Percentiles rank a stretch among this genome's conserved stretches.
These are phyloP conservation scores for Yarrowia sp. DNA, from an alignment of 805 yeast genomes.

Conservation along the genomic window DNA sequence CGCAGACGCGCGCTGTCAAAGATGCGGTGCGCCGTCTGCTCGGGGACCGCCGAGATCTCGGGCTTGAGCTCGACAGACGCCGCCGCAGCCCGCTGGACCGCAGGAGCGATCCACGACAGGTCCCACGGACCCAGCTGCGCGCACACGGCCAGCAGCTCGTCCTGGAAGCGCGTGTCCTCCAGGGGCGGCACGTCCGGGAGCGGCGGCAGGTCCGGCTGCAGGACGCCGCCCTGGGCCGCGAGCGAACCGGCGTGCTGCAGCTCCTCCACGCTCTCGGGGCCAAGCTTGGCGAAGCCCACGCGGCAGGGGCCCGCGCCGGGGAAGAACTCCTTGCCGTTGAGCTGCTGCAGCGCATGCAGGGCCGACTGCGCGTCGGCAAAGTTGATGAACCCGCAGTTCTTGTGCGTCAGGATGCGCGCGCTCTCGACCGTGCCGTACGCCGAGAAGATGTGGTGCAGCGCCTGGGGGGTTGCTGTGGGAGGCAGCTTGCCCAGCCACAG, in stretches of 20 bases:
- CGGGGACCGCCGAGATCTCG: conserved; percentile 62
- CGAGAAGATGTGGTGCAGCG: conserved; percentile 58
- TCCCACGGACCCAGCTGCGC: conserved; percentile 17
- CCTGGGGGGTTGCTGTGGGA: conserved; percentile 49
- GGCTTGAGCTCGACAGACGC: conserved; percentile 30
- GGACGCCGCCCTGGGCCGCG: conserved; percentile 3
- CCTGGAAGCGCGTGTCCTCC: conserved; percentile 8
- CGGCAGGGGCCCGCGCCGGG: conserved; percentile 73
- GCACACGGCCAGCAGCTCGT: conserved; percentile 1
- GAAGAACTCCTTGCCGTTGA: conserved; percentile 78
- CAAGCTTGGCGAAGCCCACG: conserved; percentile 75
- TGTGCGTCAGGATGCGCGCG: conserved; percentile 54
- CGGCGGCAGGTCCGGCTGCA: conserved; percentile 5
- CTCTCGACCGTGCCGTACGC: conserved; percentile 62
- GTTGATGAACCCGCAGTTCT: conserved; percentile 60
- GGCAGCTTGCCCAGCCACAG: conserved; percentile 82
- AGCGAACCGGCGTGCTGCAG: conserved; percentile 15
- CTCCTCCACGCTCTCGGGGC: conserved; percentile 18
- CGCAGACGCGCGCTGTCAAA: conserved; percentile 87
- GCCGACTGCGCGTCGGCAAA: conserved; percentile 73
- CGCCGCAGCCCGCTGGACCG: background rate
- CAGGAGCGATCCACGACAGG: conserved; percentile 7
- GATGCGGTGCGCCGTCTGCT: conserved; percentile 61
- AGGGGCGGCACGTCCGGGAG: conserved; percentile 15
- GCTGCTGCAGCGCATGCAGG: conserved; percentile 68